A percentile compares a stretch with the other conserved stretches of the same genome.
Evolutionary conservation across 1,284 basidiomycete genomes (phyloP).

Genomic region (Sparassis latifolia): DNA sequence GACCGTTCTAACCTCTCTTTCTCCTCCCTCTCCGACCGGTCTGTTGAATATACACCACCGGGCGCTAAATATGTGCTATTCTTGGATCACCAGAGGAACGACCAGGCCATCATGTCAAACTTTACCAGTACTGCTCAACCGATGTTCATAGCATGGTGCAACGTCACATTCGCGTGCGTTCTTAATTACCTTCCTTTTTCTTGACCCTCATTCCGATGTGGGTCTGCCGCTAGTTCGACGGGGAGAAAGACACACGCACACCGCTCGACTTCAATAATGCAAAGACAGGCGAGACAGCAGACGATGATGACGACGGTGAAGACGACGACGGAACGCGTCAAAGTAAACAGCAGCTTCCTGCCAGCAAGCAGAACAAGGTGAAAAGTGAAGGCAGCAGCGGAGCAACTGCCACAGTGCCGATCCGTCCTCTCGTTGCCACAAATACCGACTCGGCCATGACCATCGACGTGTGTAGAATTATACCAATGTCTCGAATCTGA

Average conservation of each 20-base stretch:
- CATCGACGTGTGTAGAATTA: slow-evolving; percentile 14
- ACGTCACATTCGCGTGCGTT: slow-evolving; percentile 40
- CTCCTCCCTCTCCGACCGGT: too few species aligned
- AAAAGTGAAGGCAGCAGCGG: slow-evolving; percentile 12
- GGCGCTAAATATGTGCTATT: slow-evolving; percentile 4
- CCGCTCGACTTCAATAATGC: slow-evolving; percentile 37
- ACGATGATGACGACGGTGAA: slow-evolving; percentile 39
- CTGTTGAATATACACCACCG: background rate
- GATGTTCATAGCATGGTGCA: slow-evolving; percentile 42
- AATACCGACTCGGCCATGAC: slow-evolving; percentile 14
- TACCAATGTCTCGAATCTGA: background rate
- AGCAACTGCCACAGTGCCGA: slow-evolving; percentile 15
- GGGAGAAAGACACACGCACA: slow-evolving; percentile 40
- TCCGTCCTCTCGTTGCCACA: slow-evolving; percentile 16
- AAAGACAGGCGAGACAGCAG: slow-evolving; percentile 29
- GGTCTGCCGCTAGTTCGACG: slow-evolving; percentile 35
- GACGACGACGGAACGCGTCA: slow-evolving; percentile 28
- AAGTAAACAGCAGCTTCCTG: slow-evolving; percentile 18
- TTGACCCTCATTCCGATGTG: slow-evolving; percentile 3
- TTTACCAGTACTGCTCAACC: slow-evolving; percentile 53
- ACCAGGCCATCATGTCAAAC: slow-evolving; percentile 47
- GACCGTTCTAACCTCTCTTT: too few species aligned
- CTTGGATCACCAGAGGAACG: slow-evolving; percentile 32
- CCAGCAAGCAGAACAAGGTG: slow-evolving; percentile 13
- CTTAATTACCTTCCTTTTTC: background rate